Evolutionary conservation across 352 stramenopile genomes (phyloP).

Genomic region (Bremia lactucae): DNA sequence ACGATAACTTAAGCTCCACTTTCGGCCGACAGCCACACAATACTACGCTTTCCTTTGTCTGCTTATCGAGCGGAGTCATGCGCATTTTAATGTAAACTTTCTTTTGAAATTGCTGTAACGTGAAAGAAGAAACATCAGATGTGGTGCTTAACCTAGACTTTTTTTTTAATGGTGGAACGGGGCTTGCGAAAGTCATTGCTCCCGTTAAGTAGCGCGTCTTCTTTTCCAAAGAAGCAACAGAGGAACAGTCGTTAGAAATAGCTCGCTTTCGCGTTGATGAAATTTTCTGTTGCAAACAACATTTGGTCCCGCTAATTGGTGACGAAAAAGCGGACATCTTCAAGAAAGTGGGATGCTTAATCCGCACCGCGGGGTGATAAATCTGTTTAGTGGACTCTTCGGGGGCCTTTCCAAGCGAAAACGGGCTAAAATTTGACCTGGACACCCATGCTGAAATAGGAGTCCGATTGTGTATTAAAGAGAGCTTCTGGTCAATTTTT

Average conservation of each 20-base stretch:
- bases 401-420: conserved; percentile 11
- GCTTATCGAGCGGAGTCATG: conserved; percentile 60
- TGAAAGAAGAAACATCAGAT: conserved; percentile 29
- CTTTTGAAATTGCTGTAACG: conserved; percentile 42
- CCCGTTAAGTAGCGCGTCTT: conserved; percentile 9
- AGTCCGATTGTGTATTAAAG: conserved; percentile 9
- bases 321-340: no score
- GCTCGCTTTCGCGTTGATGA: no score
- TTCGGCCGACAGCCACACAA: conserved; percentile 50
- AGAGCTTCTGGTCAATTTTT: conserved; percentile 22
- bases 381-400: conserved; percentile 10
- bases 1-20: conserved; percentile 70
- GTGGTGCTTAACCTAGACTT: no score
- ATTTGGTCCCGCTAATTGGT: no score
- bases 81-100: conserved; percentile 81
- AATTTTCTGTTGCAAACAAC: neutral
- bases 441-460: conserved; percentile 32
- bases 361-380: conserved; percentile 52
- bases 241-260: conserved; percentile 11
- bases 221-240: conserved; percentile 9
- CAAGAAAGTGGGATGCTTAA: conserved; percentile 43
- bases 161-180: no score
- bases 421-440: conserved; percentile 23
- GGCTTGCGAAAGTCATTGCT: conserved; percentile 26
- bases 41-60: conserved; percentile 39